phyloP scores from a whole-genome alignment of 176 grass and related monocot species.

The Carex cristatella region DNA sequence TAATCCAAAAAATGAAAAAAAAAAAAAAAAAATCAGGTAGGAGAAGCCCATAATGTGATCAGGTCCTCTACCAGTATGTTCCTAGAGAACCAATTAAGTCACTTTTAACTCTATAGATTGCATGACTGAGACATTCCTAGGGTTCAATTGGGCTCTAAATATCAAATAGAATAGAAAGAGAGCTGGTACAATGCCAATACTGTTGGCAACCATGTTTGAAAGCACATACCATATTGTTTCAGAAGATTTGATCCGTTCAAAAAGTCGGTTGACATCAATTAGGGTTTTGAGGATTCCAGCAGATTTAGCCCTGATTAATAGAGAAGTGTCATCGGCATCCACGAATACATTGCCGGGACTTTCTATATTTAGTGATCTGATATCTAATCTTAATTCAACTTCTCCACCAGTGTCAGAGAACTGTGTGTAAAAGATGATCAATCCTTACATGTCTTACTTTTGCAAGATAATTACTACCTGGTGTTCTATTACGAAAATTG shows the following conservation, averaged over 20 bases:
- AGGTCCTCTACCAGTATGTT: background rate
- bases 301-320: constrained; percentile 77
- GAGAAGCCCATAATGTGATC: background rate
- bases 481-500: background rate
- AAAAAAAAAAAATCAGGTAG: background rate
- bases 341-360: constrained; percentile 75
- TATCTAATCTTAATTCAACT: constrained; percentile 79
- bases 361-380: constrained; percentile 49
- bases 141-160: background rate
- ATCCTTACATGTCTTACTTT: background rate
- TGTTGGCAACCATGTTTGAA: background rate
- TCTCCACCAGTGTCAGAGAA: constrained; percentile 59
- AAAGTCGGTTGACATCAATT: constrained; percentile 53
- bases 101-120: background rate
- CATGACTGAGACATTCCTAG: background rate
- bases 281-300: constrained; percentile 68
- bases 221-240: constrained; percentile 78
- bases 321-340: constrained; percentile 66
- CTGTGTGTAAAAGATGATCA: constrained; percentile 31
- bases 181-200: background rate
- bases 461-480: background rate
- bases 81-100: background rate
- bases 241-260: constrained; percentile 80
- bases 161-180: background rate
- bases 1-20: background rate